Evolutionary conservation across 108 stramenopile species (phyloP), one percentile per base, ranked within the genome.

Genomic region (Skeletonema potamos): DNA sequence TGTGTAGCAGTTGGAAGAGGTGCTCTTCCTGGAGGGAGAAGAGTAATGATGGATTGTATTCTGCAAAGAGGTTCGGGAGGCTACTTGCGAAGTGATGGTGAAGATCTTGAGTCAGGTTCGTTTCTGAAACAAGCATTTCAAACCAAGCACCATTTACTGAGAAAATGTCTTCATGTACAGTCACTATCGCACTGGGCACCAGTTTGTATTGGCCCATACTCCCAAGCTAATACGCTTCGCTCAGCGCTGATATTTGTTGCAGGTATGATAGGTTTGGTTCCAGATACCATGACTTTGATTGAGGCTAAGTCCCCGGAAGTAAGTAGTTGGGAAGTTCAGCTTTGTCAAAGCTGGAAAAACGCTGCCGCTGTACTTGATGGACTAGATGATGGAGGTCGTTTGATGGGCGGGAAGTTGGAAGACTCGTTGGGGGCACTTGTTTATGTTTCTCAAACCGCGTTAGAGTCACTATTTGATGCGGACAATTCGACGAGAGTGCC

Each of bases 141-240:
- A 27, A 93, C 77, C 74, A 81, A 60, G 48, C 86, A 85, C 28
- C 76, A 89, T 48, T 66, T 75, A 22, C 66, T 87, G 26, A 74
- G 93, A 29, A 76, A 95, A 46, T 91, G 90, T 10, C 70, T 99
- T 26, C 97, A 99, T 64, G 99, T 99, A 10, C 96, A 95, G 62
- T 96, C 96, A 17, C 84, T 96, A 20, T 96, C 94, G 0, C 64
- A 81, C 22, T 99, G 98, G 98, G 99, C 98, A 4, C 99, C 99
- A 5, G 92, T 97, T 3, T 99, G 98, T 85, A 96, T 99, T 32
- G 99, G 99, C 9, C 99, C 99, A 2, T 99, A 99, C 82, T 87
- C 91, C 59, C 99, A 99, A 82, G 94, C 91, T 56, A 98, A 98
- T 79, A 82, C 85, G 10, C 48, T 97, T 5, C 81, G 89, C 27